These are phyloP conservation scores for Ogataea hybrid DNA, from an alignment of 1,139 yeast genomes.

Conservation along the genomic window DNA sequence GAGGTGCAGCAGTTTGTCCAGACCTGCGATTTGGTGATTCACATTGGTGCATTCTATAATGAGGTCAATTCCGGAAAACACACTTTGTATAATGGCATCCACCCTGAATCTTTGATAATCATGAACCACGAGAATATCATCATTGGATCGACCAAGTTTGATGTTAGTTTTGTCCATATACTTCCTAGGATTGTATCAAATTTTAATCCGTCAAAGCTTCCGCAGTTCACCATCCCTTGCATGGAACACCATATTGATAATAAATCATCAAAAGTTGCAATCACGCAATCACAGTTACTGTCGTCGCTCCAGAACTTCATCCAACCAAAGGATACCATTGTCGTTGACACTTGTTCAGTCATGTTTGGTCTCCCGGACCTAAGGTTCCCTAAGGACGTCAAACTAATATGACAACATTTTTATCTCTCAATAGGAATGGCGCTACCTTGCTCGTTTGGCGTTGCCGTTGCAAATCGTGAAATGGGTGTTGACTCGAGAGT, in stretches of 20 bases:
- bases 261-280: conserved; percentile 27
- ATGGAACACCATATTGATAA: conserved; percentile 17
- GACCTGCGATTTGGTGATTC: conserved; percentile 47
- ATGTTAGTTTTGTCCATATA: conserved; percentile 45
- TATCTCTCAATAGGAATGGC: too few species aligned
- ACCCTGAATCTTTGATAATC: conserved; percentile 34
- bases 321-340: conserved; percentile 59
- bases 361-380: too few species aligned
- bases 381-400: too few species aligned
- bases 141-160: conserved; percentile 39
- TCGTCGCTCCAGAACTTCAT: conserved; percentile 36
- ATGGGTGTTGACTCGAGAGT: too few species aligned
- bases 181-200: conserved; percentile 38
- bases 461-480: too few species aligned
- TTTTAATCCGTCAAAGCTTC: conserved; percentile 36
- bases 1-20: conserved; percentile 40
- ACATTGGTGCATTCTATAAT: conserved; percentile 50
- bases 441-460: too few species aligned
- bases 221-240: conserved; percentile 19
- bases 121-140: conserved; percentile 46
- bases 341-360: conserved; percentile 82
- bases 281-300: conserved; percentile 37
- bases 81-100: conserved; percentile 31
- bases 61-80: conserved; percentile 57
- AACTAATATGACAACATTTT: too few species aligned